These are phyloP conservation scores for Globisporangium cylindrosporum DNA, from an alignment of 352 stramenopile genomes.

Conservation along the genomic window DNA sequence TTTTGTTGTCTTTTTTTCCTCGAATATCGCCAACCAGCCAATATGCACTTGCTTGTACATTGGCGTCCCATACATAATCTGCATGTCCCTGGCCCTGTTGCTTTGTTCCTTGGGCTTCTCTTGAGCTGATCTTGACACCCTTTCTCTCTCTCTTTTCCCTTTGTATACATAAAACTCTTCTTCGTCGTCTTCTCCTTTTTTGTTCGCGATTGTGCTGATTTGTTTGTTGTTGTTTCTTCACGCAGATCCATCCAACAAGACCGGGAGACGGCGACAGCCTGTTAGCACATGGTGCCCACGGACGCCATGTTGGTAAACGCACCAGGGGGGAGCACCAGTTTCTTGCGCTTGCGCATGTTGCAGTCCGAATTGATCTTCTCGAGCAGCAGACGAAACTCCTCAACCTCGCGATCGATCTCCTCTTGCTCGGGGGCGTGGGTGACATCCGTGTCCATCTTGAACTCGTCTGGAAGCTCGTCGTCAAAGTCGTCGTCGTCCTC, in stretches of 20 bases:
- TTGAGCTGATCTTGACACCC: not conserved
- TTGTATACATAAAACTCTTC: not conserved
- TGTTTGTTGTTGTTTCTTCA: not conserved
- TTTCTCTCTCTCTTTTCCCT: not conserved
- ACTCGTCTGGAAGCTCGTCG: slow-evolving; percentile 12
- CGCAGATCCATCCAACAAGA: not conserved
- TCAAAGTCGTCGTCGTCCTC: not conserved
- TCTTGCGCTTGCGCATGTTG: slow-evolving; percentile 50
- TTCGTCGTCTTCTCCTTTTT: not conserved
- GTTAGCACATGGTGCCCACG: slow-evolving; percentile 15
- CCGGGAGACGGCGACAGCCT: not conserved
- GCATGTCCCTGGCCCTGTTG: not conserved
- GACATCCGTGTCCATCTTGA: slow-evolving; percentile 18
- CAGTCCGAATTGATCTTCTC: slow-evolving; percentile 70
- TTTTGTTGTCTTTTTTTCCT: not conserved
- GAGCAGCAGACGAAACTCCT: slow-evolving; percentile 66
- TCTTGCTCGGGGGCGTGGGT: slow-evolving; percentile 37
- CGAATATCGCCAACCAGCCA: not conserved
- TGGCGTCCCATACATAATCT: not conserved
- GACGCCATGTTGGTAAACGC: slow-evolving; percentile 36
- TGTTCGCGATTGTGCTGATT: not conserved
- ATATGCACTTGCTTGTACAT: not conserved
- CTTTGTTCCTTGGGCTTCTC: not conserved
- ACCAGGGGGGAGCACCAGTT: slow-evolving; percentile 68
- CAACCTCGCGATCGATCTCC: slow-evolving; percentile 71